Evolutionary conservation across 306 rosid species (phyloP), one percentile per base, ranked within the genome.

Genomic region (Oxytropis ochrocephala): DNA sequence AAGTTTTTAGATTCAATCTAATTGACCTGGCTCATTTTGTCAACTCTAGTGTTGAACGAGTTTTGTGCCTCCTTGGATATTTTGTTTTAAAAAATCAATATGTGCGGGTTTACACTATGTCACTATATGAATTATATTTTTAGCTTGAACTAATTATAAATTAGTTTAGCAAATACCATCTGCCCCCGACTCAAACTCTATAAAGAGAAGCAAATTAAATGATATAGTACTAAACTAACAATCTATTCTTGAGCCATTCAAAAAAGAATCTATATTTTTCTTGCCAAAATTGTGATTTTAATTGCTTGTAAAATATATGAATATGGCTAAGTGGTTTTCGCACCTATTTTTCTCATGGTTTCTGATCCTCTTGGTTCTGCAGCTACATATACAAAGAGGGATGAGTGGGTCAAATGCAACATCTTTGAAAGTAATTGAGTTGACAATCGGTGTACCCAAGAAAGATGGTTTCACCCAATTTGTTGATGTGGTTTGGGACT

Each of bases 391-490:
- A 11, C 61, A 53, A 42, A 59, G 0, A 3, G 70, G 54, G 24
- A 72, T 38, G 13, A 57, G 12, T 12, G 59, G 47, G 35, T 62
- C 55, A 59, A 61, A 24, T 24, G 29, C 29, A 24, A 24, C 29
- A 24, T 24, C 29, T 24, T 24, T 24, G 12, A 49, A 1, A 41
- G 14, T 2, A 21, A 43, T 43, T 5, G 60, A 68, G 27, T 36
- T 79, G 64, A 70, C 54, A 24, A 43, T 80, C 29, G 84, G 84
- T 0, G 80, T 75, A 0, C 80, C 78, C 4, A 56, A 13, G 61
- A 80, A 70, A 80, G 41, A 57, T 6, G 80, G 84, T 48, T 80
- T 80, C 74, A 42, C 29, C 13, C 52, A 80, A 41, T 75, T 80
- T 19, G 67, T 80, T 32, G 6, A 70, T 0, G 74, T 56, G 14